Evolutionary conservation across 495 filamentous ascomycete species (phyloP), one percentile per base, ranked within the genome.

Genomic region (Oidiodendron maius): DNA sequence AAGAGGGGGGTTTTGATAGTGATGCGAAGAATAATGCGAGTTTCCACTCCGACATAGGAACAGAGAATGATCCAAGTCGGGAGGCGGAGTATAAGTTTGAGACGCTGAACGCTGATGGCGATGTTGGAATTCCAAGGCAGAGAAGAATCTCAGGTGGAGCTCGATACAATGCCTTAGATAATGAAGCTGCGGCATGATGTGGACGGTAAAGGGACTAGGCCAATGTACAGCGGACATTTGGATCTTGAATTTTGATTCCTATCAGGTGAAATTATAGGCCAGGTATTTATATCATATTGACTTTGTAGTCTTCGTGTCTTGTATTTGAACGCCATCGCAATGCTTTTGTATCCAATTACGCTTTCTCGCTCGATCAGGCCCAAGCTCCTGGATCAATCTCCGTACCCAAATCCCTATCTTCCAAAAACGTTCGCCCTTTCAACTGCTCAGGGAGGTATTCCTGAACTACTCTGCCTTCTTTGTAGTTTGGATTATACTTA

Each of bases 401-500:
- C 0, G 71, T 78, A 12, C 93, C 93, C 54, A 98, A 66, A 66
- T 97, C 87, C 44, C 71, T 64, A 17, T 91, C 83, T 58, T 95
- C 91, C 38, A 98, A 63, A 61, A 98, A 96, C 37, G 55, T 70
- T 30, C 83, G 72, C 4, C 78, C 86, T 26, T 63, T 63, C 21
- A 98, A 61, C 49, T 75, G 71, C 45, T 85, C 82, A 0, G 93
- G 93, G 13, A 98, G 63, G 68, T 98, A 98, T 39, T 93, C 86
- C 66, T 98, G 93, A 56, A 71, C 75, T 15, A 96, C 90, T 58
- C 70, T 78, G n/a, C 93, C 93, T 52, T 89, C 81, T 55, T 72
- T 65, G 60, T 87, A 98, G 56, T 89, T 83, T 1, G 93, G 93
- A 58, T 94, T 94, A 64, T 98, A 98, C 61, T 98, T 98, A 62